Conservation (phyloP, 257 asterid genomes). For the Euphrasia confusa region DNA sequence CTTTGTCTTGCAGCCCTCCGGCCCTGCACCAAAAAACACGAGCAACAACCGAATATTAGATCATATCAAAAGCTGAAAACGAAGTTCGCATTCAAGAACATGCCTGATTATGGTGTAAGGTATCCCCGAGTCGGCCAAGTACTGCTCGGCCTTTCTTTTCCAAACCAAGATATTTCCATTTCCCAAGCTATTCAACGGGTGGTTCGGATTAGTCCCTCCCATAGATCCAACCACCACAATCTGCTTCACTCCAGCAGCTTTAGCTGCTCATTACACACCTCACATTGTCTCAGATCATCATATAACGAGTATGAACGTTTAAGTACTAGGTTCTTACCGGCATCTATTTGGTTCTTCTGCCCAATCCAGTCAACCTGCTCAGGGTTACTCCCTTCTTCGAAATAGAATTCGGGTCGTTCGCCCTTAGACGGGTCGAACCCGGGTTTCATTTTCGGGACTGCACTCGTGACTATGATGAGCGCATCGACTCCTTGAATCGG, state of each 20-base stretch:
- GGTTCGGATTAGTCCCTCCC: slow-evolving; percentile 81
- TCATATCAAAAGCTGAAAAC: background rate
- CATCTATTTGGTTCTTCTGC: slow-evolving; percentile 90
- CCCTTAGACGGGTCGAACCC: slow-evolving; percentile 81
- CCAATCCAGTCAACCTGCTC: slow-evolving; percentile 99
- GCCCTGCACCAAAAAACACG: slow-evolving; percentile 45
- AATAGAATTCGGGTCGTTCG: slow-evolving; percentile 83
- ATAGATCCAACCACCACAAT: slow-evolving; percentile 90
- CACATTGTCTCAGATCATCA: background rate
- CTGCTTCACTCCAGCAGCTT: slow-evolving; percentile 94
- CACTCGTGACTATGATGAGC: slow-evolving; percentile 85
- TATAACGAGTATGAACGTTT: background rate
- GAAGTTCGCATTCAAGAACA: background rate
- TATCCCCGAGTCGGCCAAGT: slow-evolving; percentile 81
- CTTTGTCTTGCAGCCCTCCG: slow-evolving; percentile 94
- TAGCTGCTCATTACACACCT: slow-evolving; percentile 49
- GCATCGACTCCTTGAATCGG: slow-evolving; percentile 73
- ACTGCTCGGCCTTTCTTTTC: slow-evolving; percentile 95
- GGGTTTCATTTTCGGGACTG: slow-evolving; percentile 90
- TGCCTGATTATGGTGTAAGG: slow-evolving; percentile 92
- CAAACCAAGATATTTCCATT: slow-evolving; percentile 96
- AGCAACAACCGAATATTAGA: background rate
- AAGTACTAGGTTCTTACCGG: slow-evolving; percentile 42
- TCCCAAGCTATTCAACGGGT: slow-evolving; percentile 78
- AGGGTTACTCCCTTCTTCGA: slow-evolving; percentile 76